phyloP scores from a whole-genome alignment of 1,284 basidiomycete genomes.

The Leccinum fuscescens region DNA sequence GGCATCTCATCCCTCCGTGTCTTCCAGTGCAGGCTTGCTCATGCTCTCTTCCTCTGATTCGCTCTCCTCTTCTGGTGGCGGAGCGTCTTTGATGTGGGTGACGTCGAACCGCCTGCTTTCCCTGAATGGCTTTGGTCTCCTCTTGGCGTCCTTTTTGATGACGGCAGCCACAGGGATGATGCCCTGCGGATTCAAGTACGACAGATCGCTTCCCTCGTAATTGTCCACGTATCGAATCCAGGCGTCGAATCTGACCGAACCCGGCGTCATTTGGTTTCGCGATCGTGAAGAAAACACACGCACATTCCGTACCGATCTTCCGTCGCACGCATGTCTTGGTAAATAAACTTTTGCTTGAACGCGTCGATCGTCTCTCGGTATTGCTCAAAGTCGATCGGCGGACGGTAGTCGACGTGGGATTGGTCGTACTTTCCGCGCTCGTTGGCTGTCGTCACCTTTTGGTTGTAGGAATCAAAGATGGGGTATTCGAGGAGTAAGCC shows the following conservation, averaged over 20 bases:
- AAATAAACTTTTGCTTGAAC: constrained; percentile 86
- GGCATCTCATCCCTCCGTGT: constrained; percentile 55
- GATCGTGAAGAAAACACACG: constrained; percentile 34
- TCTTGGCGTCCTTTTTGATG: constrained; percentile 53
- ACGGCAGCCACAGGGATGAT: constrained; percentile 67
- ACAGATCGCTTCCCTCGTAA: constrained; percentile 68
- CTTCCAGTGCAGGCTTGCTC: constrained; percentile 57
- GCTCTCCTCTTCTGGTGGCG: constrained; percentile 47
- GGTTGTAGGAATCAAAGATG: constrained; percentile 81
- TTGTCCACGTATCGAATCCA: constrained; percentile 71
- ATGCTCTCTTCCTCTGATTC: constrained; percentile 55
- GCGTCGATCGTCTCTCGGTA: constrained; percentile 64
- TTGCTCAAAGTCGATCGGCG: constrained; percentile 68
- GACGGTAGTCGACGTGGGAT: constrained; percentile 56
- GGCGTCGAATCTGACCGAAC: constrained; percentile 59
- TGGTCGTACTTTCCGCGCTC: constrained; percentile 46
- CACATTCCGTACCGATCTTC: constrained; percentile 82
- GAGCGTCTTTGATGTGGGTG: constrained; percentile 51
- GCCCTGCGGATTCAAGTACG: constrained; percentile 70
- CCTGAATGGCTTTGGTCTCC: constrained; percentile 60
- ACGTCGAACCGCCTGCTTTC: constrained; percentile 66
- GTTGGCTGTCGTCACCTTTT: constrained; percentile 60
- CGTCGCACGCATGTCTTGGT: constrained; percentile 77
- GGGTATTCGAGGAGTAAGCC: constrained; percentile 95
- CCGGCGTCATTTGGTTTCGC: background rate